Percentiles rank a stretch among this genome's conserved stretches.
These are phyloP conservation scores for Acanthochlamys bracteata DNA, from an alignment of 106 monocot species.

Conservation along the genomic window DNA sequence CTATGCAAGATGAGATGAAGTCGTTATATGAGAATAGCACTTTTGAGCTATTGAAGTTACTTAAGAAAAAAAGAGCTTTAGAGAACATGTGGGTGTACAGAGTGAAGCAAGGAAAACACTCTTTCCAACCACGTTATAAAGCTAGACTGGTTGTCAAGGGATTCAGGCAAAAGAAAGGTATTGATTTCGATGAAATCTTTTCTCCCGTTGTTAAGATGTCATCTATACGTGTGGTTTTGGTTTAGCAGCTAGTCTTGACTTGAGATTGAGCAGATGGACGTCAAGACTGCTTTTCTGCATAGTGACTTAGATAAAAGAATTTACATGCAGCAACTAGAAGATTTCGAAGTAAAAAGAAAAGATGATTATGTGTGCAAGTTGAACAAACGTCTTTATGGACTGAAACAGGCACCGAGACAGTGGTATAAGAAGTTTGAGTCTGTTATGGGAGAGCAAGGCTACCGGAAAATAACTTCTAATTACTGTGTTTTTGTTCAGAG, in stretches of 20 bases:
- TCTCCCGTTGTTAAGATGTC: constrained; percentile 2
- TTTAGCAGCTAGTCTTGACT: background rate
- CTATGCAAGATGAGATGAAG: constrained; percentile 7
- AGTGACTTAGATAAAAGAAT: background rate
- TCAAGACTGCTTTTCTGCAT: constrained; percentile 1
- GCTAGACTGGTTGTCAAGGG: background rate
- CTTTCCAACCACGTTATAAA: background rate
- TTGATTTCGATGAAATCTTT: constrained; percentile 1
- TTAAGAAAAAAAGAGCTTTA: background rate
- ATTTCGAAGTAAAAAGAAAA: background rate
- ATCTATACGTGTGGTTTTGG: background rate
- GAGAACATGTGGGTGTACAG: background rate
- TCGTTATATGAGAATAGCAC: background rate
- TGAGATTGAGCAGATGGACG: background rate
- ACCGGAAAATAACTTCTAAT: background rate
- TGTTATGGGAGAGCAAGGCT: background rate
- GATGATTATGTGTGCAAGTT: background rate
- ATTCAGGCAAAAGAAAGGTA: background rate
- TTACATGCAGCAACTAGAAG: background rate
- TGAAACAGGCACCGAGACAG: background rate
- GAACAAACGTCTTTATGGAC: background rate
- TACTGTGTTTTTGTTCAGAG: background rate
- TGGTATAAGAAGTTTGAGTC: background rate
- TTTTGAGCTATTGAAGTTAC: background rate
- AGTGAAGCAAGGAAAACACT: background rate